A percentile compares a stretch with the other conserved stretches of the same genome.
Evolutionary conservation across 345 rosid species (phyloP).

Genomic region (Trapa bicornis): DNA sequence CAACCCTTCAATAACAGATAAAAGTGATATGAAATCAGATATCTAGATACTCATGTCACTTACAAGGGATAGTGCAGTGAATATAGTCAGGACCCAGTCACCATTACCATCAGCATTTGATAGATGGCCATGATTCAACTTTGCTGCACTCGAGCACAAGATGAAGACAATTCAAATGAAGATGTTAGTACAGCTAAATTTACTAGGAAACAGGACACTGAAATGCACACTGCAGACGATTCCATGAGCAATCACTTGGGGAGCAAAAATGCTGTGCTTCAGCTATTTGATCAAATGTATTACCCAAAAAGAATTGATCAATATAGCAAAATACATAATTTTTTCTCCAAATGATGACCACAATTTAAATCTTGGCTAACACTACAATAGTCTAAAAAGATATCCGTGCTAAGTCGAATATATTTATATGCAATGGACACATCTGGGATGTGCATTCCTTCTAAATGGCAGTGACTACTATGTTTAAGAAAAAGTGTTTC

Average conservation of each 20-base stretch:
- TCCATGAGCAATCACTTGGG: background rate
- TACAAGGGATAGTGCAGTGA: conserved; percentile 80
- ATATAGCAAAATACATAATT: background rate
- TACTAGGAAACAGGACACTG: background rate
- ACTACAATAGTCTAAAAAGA: background rate
- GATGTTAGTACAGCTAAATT: conserved; percentile 1
- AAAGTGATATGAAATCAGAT: background rate
- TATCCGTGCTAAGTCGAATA: background rate
- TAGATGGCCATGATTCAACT: conserved; percentile 80
- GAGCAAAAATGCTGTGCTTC: background rate
- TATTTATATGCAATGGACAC: background rate
- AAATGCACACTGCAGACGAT: background rate
- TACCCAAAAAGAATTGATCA: no score
- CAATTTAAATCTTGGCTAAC: background rate
- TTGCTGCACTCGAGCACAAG: conserved; percentile 37
- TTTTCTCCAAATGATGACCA: background rate
- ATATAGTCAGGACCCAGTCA: conserved; percentile 94
- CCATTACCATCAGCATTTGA: conserved; percentile 91
- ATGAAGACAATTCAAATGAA: conserved; percentile 8
- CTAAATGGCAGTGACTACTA: background rate
- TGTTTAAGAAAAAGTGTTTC: background rate
- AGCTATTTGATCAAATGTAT: background rate
- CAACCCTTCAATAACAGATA: background rate
- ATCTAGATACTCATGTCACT: conserved; percentile 17
- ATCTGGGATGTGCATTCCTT: background rate